A percentile compares a stretch with the other conserved stretches of the same genome.
Evolutionary conservation across 208 protist species (phyloP).

Genomic region (Trypanosoma mega): DNA sequence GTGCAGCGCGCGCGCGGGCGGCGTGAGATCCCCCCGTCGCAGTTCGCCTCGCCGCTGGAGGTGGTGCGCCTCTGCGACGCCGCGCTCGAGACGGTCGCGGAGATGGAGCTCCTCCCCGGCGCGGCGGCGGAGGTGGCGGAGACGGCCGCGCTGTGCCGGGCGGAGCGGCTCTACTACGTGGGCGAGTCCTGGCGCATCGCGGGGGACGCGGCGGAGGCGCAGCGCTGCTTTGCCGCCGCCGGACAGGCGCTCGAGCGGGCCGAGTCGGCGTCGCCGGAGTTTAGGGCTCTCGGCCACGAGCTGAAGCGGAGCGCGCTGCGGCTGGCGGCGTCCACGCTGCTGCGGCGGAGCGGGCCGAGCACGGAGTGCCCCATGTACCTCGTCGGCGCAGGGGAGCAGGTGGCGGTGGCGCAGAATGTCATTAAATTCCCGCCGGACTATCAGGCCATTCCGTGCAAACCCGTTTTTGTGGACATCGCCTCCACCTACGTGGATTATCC

Average conservation of each 20-base stretch:
- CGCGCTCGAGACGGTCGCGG: slow-evolving; percentile 51
- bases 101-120: slow-evolving; percentile 83
- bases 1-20: slow-evolving; percentile 13
- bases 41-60: slow-evolving; percentile 82
- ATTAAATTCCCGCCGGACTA: slow-evolving; percentile 81
- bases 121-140: slow-evolving; percentile 54
- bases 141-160: slow-evolving; percentile 48
- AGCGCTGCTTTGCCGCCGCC: slow-evolving; percentile 52
- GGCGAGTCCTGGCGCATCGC: slow-evolving; percentile 72
- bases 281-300: too few species aligned
- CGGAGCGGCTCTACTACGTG: slow-evolving; percentile 64
- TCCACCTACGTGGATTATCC: slow-evolving; percentile 77
- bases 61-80: slow-evolving; percentile 81
- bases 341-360: slow-evolving; percentile 7
- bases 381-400: slow-evolving; percentile 35
- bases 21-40: slow-evolving; percentile 50
- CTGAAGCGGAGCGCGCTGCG: slow-evolving; percentile 36
- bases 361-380: slow-evolving; percentile 24
- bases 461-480: slow-evolving; percentile 84
- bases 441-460: slow-evolving; percentile 77
- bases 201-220: slow-evolving; percentile 21
- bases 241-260: slow-evolving; percentile 35
- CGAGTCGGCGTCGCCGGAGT: slow-evolving; percentile 13
- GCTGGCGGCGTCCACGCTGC: slow-evolving; percentile 36
- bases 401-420: slow-evolving; percentile 56